A percentile compares a stretch with the other conserved stretches of the same genome.
Evolutionary conservation across 768 basidiomycete genomes (phyloP).

Genomic region (Chalciporus chontae): DNA sequence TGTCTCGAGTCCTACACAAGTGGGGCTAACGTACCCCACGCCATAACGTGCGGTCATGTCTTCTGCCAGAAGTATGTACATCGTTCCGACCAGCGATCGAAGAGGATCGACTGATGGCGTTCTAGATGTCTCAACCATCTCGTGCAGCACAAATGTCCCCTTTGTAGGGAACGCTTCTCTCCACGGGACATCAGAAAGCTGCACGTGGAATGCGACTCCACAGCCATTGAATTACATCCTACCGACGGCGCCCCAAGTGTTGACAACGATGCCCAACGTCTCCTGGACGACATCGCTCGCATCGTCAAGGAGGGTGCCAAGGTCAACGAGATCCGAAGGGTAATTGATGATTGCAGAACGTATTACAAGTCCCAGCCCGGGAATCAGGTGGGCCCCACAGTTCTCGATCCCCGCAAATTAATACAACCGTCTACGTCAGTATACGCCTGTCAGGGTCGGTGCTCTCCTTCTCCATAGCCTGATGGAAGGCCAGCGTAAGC

Average conservation of each 20-base stretch:
- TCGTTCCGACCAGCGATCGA: slow-evolving; percentile 20
- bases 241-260: slow-evolving; percentile 19
- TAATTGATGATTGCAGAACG: slow-evolving; percentile 48
- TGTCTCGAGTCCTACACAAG: slow-evolving; percentile 63
- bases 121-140: slow-evolving; percentile 55
- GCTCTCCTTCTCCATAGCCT: slow-evolving; percentile 49
- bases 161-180: slow-evolving; percentile 58
- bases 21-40: slow-evolving; percentile 54
- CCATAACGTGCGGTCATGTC: slow-evolving; percentile 69
- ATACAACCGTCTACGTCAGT: slow-evolving; percentile 29
- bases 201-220: slow-evolving; percentile 48
- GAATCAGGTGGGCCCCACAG: slow-evolving; percentile 36
- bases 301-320: slow-evolving; percentile 56
- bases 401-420: slow-evolving; percentile 4
- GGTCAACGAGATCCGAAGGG: slow-evolving; percentile 44
- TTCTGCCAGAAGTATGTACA: slow-evolving; percentile 49
- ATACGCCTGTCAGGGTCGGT: slow-evolving; percentile 47
- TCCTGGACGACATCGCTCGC: slow-evolving; percentile 51
- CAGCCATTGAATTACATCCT: slow-evolving; percentile 20
- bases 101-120: slow-evolving; percentile 3
- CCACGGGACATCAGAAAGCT: slow-evolving; percentile 47
- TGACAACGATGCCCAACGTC: slow-evolving; percentile 45
- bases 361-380: slow-evolving; percentile 47
- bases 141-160: slow-evolving; percentile 50
- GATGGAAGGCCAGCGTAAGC: slow-evolving; percentile 43